Evolutionary conservation across 805 yeast species (phyloP).

Genomic region (Metschnikowia similis): DNA sequence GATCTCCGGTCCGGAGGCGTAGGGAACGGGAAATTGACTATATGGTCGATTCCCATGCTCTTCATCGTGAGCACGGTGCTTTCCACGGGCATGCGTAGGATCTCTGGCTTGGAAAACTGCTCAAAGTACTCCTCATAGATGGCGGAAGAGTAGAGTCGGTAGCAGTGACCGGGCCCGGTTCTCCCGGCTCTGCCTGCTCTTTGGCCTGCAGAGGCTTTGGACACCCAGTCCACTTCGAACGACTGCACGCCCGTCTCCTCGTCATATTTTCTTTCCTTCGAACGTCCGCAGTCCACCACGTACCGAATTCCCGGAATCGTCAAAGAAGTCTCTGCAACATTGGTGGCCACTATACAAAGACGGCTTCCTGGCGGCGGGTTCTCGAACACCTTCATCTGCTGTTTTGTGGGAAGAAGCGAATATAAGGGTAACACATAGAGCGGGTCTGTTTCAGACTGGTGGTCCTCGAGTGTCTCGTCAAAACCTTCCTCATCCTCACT

Average conservation of each 20-base stretch:
- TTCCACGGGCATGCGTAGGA: constrained; percentile 91
- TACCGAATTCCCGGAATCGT: constrained; percentile 94
- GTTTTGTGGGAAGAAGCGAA: constrained; percentile 87
- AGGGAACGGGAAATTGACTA: constrained; percentile 92
- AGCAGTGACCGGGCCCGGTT: constrained; percentile 98
- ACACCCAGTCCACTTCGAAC: constrained; percentile 85
- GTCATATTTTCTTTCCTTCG: constrained; percentile 81
- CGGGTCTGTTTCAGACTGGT: constrained; percentile 71
- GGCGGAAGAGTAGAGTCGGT: constrained; percentile 88
- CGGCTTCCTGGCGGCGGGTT: constrained; percentile 82
- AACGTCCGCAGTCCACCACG: constrained; percentile 92
- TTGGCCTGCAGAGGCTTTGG: constrained; percentile 94
- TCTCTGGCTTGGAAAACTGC: constrained; percentile 85
- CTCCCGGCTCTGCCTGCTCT: constrained; percentile 97
- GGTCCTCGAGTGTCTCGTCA: constrained; percentile 68
- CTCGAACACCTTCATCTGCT: constrained; percentile 90
- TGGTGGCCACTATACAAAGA: constrained; percentile 90
- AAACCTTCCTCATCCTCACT: constrained; percentile 57
- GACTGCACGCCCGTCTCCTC: constrained; percentile 88
- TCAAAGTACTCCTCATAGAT: constrained; percentile 81
- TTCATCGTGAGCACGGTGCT: constrained; percentile 95
- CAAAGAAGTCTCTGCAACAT: constrained; percentile 95
- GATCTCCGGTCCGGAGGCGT: constrained; percentile 75
- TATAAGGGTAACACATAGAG: constrained; percentile 88
- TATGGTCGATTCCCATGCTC: constrained; percentile 91